phyloP scores from a whole-genome alignment of 495 filamentous ascomycete genomes.

The Penicillium desertorum region DNA sequence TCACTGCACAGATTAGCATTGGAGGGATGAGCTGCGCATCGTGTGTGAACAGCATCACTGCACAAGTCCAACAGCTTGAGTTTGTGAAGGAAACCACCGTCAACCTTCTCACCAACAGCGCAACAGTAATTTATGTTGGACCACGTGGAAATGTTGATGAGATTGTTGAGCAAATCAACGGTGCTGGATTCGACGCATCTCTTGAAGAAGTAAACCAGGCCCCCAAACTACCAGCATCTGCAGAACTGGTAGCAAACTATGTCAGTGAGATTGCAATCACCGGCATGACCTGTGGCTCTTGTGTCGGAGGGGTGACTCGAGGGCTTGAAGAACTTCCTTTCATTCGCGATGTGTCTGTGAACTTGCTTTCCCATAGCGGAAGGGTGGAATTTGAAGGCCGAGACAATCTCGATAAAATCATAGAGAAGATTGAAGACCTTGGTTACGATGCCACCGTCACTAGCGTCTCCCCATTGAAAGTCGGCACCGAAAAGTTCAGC shows the following conservation, averaged over 20 bases:
- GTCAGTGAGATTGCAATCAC: conserved; percentile 66
- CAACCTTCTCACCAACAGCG: conserved; percentile 60
- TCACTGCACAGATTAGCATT: conserved; percentile 51
- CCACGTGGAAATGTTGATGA: conserved; percentile 42
- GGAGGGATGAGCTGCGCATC: conserved; percentile 67
- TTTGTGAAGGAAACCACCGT: conserved; percentile 57
- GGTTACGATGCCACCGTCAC: conserved; percentile 72
- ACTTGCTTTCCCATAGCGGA: conserved; percentile 71
- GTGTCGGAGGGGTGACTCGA: conserved; percentile 62
- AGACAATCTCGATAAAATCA: conserved; percentile 56
- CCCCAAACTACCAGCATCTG: conserved; percentile 20
- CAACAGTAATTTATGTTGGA: conserved; percentile 47
- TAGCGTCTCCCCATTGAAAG: conserved; percentile 26
- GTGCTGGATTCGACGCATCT: conserved; percentile 55
- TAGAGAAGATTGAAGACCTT: conserved; percentile 72
- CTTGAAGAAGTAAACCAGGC: conserved; percentile 44
- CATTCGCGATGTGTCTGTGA: conserved; percentile 63
- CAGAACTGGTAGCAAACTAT: conserved; percentile 22
- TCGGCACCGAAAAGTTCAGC: conserved; percentile 10
- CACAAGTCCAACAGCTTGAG: conserved; percentile 47
- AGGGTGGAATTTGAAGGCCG: conserved; percentile 59
- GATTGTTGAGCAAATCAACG: conserved; percentile 51
- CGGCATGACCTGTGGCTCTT: conserved; percentile 84
- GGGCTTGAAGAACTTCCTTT: conserved; percentile 63
- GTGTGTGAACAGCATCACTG: conserved; percentile 56